phyloP scores from a whole-genome alignment of 805 yeast genomes.

The Spathaspora passalidarum region DNA sequence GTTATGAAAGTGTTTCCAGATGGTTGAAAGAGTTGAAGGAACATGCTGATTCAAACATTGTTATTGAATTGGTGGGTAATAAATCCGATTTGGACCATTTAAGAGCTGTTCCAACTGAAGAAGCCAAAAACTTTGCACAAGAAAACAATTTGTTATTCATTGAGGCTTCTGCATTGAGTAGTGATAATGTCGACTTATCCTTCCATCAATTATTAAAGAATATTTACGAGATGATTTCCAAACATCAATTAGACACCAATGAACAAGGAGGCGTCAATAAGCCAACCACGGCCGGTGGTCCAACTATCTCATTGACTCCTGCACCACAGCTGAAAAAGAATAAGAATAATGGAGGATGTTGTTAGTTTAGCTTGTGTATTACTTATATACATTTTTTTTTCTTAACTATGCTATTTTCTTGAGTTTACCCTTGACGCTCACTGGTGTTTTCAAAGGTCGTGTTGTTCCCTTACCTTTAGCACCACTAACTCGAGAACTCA shows the following conservation, averaged over 20 bases:
- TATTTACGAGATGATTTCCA: slow-evolving; percentile 90
- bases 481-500: slow-evolving; percentile 22
- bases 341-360: slow-evolving; percentile 62
- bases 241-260: slow-evolving; percentile 87
- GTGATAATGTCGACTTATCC: slow-evolving; percentile 92
- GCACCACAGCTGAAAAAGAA: slow-evolving; percentile 78
- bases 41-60: slow-evolving; percentile 92
- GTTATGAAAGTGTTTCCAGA: slow-evolving; percentile 80
- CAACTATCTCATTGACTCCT: slow-evolving; percentile 89
- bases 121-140: slow-evolving; percentile 89
- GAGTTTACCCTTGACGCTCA: slow-evolving; percentile 22
- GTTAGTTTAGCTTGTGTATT: slow-evolving; percentile 36
- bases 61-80: slow-evolving; percentile 90
- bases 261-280: slow-evolving; percentile 58
- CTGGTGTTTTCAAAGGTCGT: slow-evolving; percentile 35
- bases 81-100: slow-evolving; percentile 87
- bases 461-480: slow-evolving; percentile 25
- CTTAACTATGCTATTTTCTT: slow-evolving; percentile 7
- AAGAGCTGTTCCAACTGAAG: slow-evolving; percentile 96
- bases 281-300: slow-evolving; percentile 83
- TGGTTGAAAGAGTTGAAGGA: slow-evolving; percentile 90
- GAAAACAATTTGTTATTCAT: slow-evolving; percentile 91
- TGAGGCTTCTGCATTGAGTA: slow-evolving; percentile 91
- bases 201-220: slow-evolving; percentile 91
- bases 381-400: background rate